phyloP scores from a whole-genome alignment of 139 green algal genomes.

The Ostreobium quekettii region DNA sequence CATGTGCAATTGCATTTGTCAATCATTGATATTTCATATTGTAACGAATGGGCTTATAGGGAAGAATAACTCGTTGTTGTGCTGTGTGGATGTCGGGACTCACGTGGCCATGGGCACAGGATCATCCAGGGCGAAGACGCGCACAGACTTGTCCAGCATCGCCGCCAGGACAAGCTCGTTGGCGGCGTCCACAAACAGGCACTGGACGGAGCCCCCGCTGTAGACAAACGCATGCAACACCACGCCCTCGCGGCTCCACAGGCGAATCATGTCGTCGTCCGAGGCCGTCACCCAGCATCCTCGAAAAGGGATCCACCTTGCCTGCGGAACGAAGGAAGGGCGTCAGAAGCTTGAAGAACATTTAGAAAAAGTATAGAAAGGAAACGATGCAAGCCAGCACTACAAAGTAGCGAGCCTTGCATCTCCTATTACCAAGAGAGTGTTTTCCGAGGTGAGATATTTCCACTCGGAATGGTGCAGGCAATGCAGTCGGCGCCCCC shows the following conservation, averaged over 20 bases:
- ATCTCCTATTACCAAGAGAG: too few species aligned
- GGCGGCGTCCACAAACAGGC: constrained; percentile 48
- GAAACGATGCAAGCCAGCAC: too few species aligned
- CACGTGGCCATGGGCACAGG: constrained; percentile 16
- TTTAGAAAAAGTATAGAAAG: too few species aligned
- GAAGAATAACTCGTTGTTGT: not conserved
- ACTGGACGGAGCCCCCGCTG: constrained; percentile 42
- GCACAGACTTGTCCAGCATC: constrained; percentile 36
- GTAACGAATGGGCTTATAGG: not conserved
- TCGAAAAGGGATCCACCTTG: constrained; percentile 44
- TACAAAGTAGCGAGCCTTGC: too few species aligned
- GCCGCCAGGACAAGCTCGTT: constrained; percentile 45
- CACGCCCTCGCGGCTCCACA: constrained; percentile 40
- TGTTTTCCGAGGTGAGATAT: too few species aligned
- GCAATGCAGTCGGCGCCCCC: too few species aligned
- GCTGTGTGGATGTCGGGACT: too few species aligned
- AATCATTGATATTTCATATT: not conserved
- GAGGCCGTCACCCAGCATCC: constrained; percentile 53
- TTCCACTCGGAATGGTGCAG: too few species aligned
- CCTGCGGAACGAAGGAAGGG: constrained; percentile 30
- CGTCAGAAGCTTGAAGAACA: too few species aligned
- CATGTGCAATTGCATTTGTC: not conserved
- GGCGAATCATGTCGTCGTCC: constrained; percentile 57
- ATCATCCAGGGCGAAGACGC: constrained; percentile 14
- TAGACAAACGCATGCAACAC: constrained; percentile 40